A percentile compares a stretch with the other conserved stretches of the same genome.
Evolutionary conservation across 306 rosid species (phyloP).

Genomic region (Quercus rubra): DNA sequence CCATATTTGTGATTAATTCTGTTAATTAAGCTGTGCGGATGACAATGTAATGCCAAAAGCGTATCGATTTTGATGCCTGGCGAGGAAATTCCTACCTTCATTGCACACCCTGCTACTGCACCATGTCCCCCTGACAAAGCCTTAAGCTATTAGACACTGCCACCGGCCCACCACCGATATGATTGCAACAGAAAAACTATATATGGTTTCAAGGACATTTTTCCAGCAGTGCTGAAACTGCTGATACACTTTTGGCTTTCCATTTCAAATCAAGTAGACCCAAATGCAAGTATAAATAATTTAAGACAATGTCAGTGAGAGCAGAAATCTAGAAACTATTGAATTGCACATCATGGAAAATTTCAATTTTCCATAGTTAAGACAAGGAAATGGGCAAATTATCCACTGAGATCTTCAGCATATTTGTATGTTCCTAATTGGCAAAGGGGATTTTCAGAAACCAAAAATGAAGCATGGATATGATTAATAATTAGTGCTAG

Average conservation of each 20-base stretch:
- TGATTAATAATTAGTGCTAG: not conserved
- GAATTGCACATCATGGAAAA: not conserved
- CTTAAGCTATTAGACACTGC: slow-evolving; percentile 17
- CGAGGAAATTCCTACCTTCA: slow-evolving; percentile 52
- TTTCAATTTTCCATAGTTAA: not conserved
- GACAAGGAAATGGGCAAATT: not conserved
- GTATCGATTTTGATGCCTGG: slow-evolving; percentile 74
- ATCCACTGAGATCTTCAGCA: not conserved
- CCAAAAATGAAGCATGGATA: not conserved
- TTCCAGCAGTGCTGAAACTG: not conserved
- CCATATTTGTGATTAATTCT: not conserved
- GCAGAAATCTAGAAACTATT: slow-evolving; percentile 6
- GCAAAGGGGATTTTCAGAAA: not conserved
- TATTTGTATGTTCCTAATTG: not conserved
- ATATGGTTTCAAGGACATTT: slow-evolving; percentile 15
- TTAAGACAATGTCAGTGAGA: not conserved
- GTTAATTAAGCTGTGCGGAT: slow-evolving; percentile 14
- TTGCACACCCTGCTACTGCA: slow-evolving; percentile 63
- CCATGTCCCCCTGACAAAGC: slow-evolving; percentile 41
- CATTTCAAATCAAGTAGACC: slow-evolving; percentile 11
- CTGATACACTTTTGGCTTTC: not conserved
- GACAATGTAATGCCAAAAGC: slow-evolving; percentile 37
- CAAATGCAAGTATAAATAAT: slow-evolving; percentile 9
- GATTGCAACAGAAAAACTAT: slow-evolving; percentile 26
- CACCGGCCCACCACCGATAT: not conserved